Base-by-base conservation (phyloP, 768 basidiomycete species). In the Lactarius sp. region DNA sequence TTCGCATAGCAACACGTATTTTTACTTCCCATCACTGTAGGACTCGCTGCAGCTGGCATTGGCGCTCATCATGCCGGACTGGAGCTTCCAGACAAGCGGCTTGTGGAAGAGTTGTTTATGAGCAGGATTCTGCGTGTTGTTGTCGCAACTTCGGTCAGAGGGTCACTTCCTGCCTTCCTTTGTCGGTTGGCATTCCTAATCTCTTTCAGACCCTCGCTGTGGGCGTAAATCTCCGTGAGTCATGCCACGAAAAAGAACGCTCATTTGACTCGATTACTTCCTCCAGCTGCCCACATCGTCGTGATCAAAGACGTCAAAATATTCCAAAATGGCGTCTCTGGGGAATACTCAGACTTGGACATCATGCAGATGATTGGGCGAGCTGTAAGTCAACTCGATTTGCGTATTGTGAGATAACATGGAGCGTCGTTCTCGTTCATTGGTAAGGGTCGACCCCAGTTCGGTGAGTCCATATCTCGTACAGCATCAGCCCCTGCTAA, bases 341-440 rank as follows among this genome's bases (percentile, higher is more conserved):
- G 80, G 39, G 94, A 98, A 69, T 97, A 97, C 73, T 88, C 89
- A 0, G 95, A 97, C 71, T 80, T 97, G 6, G 97, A 98, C 69
- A 80, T 98, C 34, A 85, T 92, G 81, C 95, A 97, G 74, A 98
- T 98, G 96, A 83, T 98, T 62, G 97, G 96, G 7, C 84, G 97
- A 52, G 94, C 94, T 49, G 91, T 92, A 71, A 73, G 85, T 65
- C 42, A 12, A 20, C 22, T 49, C 34, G 20, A 51, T 20, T 56
- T 27, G 9, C 13, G n/a, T 34, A 13, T n/a, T 37, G 4, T 20
- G n/a, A 31, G n/a, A 44, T 47, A 6, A n/a, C 12, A 31, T 47
- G 27, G 41, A 52, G 20, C 33, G 31, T n/a, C 27, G 20, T 31
- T 42, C 31, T 22, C 20, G 27, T 31, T 42, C 6, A 13, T 41